A percentile compares a stretch with the other conserved stretches of the same genome.
These are phyloP conservation scores for Isoetes taiwanensis DNA, from an alignment of 75 land plant genomes.

Conservation along the genomic window DNA sequence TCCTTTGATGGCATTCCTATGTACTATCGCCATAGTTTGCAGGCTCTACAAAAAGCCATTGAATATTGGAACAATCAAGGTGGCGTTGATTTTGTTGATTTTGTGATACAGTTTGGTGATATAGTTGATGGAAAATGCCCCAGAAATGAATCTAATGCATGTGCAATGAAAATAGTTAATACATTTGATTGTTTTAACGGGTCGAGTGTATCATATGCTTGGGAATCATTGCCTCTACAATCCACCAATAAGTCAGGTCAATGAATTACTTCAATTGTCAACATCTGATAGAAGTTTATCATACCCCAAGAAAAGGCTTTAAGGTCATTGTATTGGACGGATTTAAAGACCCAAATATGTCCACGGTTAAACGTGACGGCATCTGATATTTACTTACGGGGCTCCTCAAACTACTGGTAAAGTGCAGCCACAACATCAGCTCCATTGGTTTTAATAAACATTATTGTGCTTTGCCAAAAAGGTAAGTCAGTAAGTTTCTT, in stretches of 20 bases:
- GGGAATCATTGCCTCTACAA: conserved; percentile 98
- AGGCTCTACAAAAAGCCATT: conserved; percentile 61
- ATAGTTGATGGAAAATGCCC: conserved; percentile 96
- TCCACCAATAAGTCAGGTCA: conserved; percentile 49
- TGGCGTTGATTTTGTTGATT: conserved; percentile 41
- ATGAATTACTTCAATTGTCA: conserved; percentile 45
- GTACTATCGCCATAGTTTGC: conserved; percentile 70
- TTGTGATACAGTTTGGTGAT: conserved; percentile 88
- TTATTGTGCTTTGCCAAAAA: no score
- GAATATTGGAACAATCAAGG: conserved; percentile 49
- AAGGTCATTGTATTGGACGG: no score
- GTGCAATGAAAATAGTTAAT: conserved; percentile 34
- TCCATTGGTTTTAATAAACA: no score
- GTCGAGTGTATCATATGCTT: conserved; percentile 79
- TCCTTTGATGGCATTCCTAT: conserved; percentile 83
- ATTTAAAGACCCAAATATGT: no score
- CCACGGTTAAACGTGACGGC: no score
- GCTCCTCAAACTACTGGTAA: no score
- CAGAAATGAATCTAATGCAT: conserved; percentile 38
- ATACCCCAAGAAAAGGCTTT: no score
- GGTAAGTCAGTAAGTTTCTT: no score
- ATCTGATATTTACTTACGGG: no score
- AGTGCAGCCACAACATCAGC: no score
- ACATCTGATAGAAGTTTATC: no score
- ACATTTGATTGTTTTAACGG: conserved; percentile 58